Conservation (phyloP, 345 rosid species). For the Xanthoceras sorbifolium region DNA sequence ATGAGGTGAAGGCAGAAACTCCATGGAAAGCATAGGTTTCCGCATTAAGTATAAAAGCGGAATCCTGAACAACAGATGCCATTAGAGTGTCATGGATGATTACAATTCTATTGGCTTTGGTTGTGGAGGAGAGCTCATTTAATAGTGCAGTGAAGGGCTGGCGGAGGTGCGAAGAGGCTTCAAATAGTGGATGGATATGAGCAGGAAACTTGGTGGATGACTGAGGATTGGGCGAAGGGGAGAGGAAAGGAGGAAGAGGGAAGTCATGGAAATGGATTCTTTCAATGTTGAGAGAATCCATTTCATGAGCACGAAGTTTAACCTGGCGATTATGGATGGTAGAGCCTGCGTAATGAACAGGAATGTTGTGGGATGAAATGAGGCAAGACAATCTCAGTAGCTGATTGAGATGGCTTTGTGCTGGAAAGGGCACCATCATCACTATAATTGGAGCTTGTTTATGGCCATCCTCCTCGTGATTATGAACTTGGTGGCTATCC, state of each 20-base stretch:
- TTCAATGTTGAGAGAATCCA: not conserved
- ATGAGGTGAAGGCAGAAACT: conserved; percentile 21
- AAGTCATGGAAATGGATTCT: conserved; percentile 25
- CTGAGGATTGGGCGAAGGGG: conserved; percentile 26
- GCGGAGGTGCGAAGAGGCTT: conserved; percentile 17
- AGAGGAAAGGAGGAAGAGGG: conserved; percentile 22
- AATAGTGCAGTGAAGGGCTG: conserved; percentile 16
- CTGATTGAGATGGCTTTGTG: conserved; percentile 33
- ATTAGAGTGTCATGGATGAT: conserved; percentile 24
- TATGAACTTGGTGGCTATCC: not conserved
- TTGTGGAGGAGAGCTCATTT: not conserved
- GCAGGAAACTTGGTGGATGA: conserved; percentile 25
- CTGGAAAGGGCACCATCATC: conserved; percentile 31
- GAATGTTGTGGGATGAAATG: conserved; percentile 23
- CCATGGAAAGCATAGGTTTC: conserved; percentile 21
- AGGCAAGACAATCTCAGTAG: conserved; percentile 24
- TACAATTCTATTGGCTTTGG: conserved; percentile 8
- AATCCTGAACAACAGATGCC: conserved; percentile 26
- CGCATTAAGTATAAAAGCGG: conserved; percentile 1
- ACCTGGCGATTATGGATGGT: conserved; percentile 26
- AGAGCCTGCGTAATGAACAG: conserved; percentile 23
- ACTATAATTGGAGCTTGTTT: conserved; percentile 8
- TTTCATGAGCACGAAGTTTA: conserved; percentile 17
- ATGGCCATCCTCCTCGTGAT: not conserved
- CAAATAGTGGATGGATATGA: conserved; percentile 14